These are phyloP conservation scores for Penicillium angulare DNA, from an alignment of 495 filamentous ascomycete genomes.

Conservation along the genomic window DNA sequence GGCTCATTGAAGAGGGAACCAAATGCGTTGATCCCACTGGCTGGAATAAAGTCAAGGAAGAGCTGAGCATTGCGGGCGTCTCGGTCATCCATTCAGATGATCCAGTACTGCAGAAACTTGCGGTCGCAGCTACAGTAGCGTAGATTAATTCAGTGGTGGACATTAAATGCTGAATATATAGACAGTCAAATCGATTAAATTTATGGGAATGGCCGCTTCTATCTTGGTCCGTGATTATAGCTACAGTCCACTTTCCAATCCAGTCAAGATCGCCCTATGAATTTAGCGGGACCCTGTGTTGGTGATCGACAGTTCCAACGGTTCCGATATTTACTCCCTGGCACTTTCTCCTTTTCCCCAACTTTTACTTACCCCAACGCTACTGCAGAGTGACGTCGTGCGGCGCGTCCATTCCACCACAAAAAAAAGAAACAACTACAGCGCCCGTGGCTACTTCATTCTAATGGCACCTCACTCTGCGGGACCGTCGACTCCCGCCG, in stretches of 20 bases:
- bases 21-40: conserved; percentile 60
- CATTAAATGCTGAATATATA: neutral
- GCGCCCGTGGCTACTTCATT: neutral
- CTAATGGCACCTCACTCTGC: conserved; percentile 18
- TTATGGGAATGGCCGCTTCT: too few relatives aligned
- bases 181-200: too few relatives aligned
- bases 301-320: conserved; percentile 15
- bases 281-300: conserved; percentile 10
- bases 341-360: conserved; percentile 4
- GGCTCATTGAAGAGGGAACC: conserved; percentile 75
- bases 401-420: too few relatives aligned
- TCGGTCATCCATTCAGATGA: conserved; percentile 49
- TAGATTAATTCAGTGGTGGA: neutral
- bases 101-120: conserved; percentile 46
- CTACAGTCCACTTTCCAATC: neutral
- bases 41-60: conserved; percentile 57
- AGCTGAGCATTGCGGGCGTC: conserved; percentile 56
- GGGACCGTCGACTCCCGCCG: conserved; percentile 16
- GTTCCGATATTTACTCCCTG: too few relatives aligned
- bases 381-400: conserved; percentile 20
- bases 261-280: conserved; percentile 11
- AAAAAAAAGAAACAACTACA: too few relatives aligned
- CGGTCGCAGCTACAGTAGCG: conserved; percentile 1
- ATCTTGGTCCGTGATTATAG: neutral
- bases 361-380: conserved; percentile 1